These are phyloP conservation scores for Neurospora sublineolata DNA, from an alignment of 495 filamentous ascomycete genomes.

Conservation along the genomic window DNA sequence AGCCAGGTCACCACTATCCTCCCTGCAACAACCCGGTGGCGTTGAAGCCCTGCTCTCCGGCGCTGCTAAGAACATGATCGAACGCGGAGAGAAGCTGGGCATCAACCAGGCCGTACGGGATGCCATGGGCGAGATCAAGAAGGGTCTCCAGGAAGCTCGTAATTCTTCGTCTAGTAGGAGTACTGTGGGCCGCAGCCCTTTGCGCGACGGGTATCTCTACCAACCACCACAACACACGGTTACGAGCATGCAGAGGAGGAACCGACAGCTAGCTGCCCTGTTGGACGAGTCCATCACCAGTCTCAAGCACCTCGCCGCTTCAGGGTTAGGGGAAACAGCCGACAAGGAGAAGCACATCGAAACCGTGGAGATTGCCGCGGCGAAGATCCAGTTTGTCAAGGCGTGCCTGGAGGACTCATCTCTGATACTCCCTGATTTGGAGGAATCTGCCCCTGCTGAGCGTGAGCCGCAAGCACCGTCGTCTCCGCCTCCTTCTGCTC, in stretches of 20 bases:
- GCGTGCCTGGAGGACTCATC: constrained; percentile 59
- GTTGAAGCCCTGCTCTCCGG: constrained; percentile 76
- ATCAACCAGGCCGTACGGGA: constrained; percentile 85
- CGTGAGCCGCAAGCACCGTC: background rate
- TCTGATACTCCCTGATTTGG: constrained; percentile 38
- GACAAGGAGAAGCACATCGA: constrained; percentile 28
- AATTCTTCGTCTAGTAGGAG: constrained; percentile 17
- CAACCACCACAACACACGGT: constrained; percentile 14
- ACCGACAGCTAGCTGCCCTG: constrained; percentile 58
- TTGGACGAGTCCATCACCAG: constrained; percentile 60
- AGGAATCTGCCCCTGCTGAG: constrained; percentile 18
- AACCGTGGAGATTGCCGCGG: constrained; percentile 52
- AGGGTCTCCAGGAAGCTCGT: constrained; percentile 31
- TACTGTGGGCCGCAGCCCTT: constrained; percentile 3
- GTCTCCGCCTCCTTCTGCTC: background rate
- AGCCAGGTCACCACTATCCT: constrained; percentile 38
- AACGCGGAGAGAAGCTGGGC: constrained; percentile 73
- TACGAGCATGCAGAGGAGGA: constrained; percentile 52
- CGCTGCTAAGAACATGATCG: constrained; percentile 72
- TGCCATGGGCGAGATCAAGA: constrained; percentile 67
- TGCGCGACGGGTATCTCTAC: background rate
- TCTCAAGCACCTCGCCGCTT: constrained; percentile 42
- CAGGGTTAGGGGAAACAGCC: constrained; percentile 11
- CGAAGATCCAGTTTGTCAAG: constrained; percentile 68
- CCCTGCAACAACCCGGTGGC: constrained; percentile 47